Evolutionary conservation across 2,329 filamentous ascomycete genomes (phyloP).

Genomic region (Esteya vermicola): DNA sequence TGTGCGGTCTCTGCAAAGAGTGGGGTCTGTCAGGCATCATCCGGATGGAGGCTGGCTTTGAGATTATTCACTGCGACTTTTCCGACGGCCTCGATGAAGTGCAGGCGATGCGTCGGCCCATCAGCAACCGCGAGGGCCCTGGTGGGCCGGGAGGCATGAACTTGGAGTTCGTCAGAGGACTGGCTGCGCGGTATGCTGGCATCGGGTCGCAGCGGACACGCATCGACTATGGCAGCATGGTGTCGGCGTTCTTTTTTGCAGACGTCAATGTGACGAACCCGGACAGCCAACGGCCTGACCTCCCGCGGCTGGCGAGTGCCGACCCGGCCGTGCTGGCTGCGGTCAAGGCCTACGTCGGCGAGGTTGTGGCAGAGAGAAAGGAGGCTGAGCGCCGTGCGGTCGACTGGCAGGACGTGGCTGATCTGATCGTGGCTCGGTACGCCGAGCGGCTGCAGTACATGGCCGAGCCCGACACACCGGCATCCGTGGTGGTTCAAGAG

Average conservation of each 20-base stretch:
- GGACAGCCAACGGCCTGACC: neutral
- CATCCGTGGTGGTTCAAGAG: neutral
- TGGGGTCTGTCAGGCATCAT: constrained; percentile 4
- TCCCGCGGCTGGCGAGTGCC: neutral
- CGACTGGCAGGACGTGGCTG: constrained; percentile 2
- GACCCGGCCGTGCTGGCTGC: neutral
- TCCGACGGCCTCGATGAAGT: constrained; percentile 2
- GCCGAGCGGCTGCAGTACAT: constrained; percentile 13
- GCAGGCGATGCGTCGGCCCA: neutral
- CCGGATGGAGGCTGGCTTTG: constrained; percentile 4
- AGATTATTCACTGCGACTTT: constrained; percentile 6
- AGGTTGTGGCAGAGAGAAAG: neutral
- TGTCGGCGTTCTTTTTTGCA: constrained; percentile 4
- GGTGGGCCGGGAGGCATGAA: neutral
- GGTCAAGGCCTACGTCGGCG: neutral
- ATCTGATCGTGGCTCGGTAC: constrained; percentile 2
- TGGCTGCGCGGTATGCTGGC: constrained; percentile 1
- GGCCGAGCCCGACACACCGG: neutral
- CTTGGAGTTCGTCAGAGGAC: neutral
- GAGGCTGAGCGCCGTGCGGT: no score
- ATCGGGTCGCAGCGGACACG: constrained; percentile 1
- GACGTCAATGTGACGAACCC: constrained; percentile 5
- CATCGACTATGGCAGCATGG: constrained; percentile 2
- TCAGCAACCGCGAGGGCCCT: neutral
- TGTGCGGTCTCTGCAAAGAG: neutral